A percentile compares a stretch with the other conserved stretches of the same genome.
These are phyloP conservation scores for Chalciporus piperatus DNA, from an alignment of 768 basidiomycete species.

Conservation along the genomic window DNA sequence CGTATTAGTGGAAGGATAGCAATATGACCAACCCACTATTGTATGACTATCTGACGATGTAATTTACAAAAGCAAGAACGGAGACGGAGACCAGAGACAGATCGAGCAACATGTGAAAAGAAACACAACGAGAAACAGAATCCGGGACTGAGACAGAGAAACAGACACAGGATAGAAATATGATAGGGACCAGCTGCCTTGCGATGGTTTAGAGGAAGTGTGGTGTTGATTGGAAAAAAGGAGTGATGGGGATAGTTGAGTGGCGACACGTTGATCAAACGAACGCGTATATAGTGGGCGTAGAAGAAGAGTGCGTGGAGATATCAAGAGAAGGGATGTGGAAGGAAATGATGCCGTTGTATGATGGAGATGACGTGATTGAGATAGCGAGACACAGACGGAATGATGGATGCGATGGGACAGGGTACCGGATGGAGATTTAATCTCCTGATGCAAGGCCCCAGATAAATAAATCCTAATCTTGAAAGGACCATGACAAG, in stretches of 20 bases:
- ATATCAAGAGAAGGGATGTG: conserved; percentile 14
- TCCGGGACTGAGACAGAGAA: not conserved
- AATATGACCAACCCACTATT: conserved; percentile 56
- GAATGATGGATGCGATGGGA: conserved; percentile 24
- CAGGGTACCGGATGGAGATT: conserved; percentile 23
- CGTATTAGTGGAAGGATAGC: conserved; percentile 61
- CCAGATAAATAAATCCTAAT: conserved; percentile 33
- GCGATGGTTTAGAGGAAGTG: conserved; percentile 6
- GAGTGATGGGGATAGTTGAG: not conserved
- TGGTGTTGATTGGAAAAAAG: conserved; percentile 11
- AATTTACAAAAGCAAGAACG: conserved; percentile 34
- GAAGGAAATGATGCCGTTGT: conserved; percentile 30
- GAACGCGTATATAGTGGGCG: conserved; percentile 8
- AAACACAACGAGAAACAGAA: conserved; percentile 9
- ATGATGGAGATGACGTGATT: conserved; percentile 24
- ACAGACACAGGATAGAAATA: not conserved
- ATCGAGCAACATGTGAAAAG: conserved; percentile 21
- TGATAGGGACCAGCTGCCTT: not conserved
- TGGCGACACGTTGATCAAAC: conserved; percentile 21
- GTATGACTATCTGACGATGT: conserved; percentile 47
- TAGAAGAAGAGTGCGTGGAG: conserved; percentile 9
- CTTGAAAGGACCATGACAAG: conserved; percentile 22
- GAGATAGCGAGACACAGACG: conserved; percentile 18
- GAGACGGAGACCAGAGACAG: conserved; percentile 18
- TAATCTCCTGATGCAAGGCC: conserved; percentile 29